A percentile compares a stretch with the other conserved stretches of the same genome.
These are phyloP conservation scores for Coffea canephora DNA, from an alignment of 257 asterid genomes.

Conservation along the genomic window DNA sequence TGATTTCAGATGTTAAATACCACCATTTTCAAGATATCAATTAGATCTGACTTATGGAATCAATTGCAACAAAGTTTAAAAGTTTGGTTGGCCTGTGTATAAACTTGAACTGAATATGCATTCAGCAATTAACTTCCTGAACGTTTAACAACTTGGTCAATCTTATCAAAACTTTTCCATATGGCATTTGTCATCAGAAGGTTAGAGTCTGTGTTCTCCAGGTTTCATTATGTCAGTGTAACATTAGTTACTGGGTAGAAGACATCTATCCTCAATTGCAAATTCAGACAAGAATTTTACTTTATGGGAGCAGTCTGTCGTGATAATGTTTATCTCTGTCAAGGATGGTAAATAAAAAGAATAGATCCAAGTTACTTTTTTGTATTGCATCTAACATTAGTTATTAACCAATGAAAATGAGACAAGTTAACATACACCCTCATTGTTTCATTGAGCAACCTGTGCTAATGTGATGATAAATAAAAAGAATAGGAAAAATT, in stretches of 20 bases:
- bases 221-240: no score
- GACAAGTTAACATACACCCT: neutral
- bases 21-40: neutral
- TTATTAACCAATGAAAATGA: no score
- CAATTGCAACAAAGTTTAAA: neutral
- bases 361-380: neutral
- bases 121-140: neutral
- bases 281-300: neutral
- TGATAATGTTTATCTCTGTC: neutral
- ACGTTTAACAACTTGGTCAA: neutral
- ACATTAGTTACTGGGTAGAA: neutral
- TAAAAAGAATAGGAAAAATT: neutral
- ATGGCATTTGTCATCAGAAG: neutral
- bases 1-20: neutral
- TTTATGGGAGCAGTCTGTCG: neutral
- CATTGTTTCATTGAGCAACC: neutral
- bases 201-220: neutral
- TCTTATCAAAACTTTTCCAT: neutral
- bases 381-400: no score
- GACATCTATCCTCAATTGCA: neutral
- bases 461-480: neutral
- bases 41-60: neutral
- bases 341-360: neutral
- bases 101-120: neutral
- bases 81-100: neutral